Percentiles rank a stretch among this genome's conserved stretches.
Evolutionary conservation across 768 basidiomycete species (phyloP).

Genomic region (Tubosaeta sp.): DNA sequence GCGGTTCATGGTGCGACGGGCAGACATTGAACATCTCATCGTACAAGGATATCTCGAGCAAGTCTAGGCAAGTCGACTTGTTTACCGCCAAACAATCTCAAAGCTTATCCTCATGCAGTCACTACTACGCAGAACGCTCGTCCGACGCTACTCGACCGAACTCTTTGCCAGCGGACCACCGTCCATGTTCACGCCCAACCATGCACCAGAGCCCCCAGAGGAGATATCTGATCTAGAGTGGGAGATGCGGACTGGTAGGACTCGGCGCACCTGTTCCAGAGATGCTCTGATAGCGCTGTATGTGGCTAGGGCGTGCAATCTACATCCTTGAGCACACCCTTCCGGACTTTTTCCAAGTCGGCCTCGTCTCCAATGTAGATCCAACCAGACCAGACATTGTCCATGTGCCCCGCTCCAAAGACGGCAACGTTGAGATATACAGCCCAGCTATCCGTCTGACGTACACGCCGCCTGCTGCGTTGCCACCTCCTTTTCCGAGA

Average conservation of each 20-base stretch:
- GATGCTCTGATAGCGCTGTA: slow-evolving; percentile 25
- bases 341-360: slow-evolving; percentile 65
- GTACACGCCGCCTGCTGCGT: slow-evolving; percentile 63
- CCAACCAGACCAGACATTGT: slow-evolving; percentile 19
- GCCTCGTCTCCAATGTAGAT: slow-evolving; percentile 57
- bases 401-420: too few species aligned
- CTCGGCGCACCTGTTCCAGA: slow-evolving; percentile 3
- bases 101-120: slow-evolving; percentile 11
- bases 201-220: slow-evolving; percentile 5
- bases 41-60: slow-evolving; percentile 92
- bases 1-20: slow-evolving; percentile 80
- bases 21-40: slow-evolving; percentile 92
- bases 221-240: slow-evolving; percentile 66
- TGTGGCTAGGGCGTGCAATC: slow-evolving; percentile 60
- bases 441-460: slow-evolving; percentile 56
- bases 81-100: slow-evolving; percentile 25
- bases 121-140: not conserved
- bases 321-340: slow-evolving; percentile 65
- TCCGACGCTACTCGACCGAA: slow-evolving; percentile 4
- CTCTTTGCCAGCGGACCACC: slow-evolving; percentile 9
- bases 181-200: slow-evolving; percentile 23
- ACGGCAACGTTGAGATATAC: slow-evolving; percentile 48
- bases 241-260: slow-evolving; percentile 70
- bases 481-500: slow-evolving; percentile 67
- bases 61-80: slow-evolving; percentile 40